A percentile compares a stretch with the other conserved stretches of the same genome.
Conservation (phyloP, 2,329 filamentous ascomycete species). For the Xylariaceae sp. region DNA sequence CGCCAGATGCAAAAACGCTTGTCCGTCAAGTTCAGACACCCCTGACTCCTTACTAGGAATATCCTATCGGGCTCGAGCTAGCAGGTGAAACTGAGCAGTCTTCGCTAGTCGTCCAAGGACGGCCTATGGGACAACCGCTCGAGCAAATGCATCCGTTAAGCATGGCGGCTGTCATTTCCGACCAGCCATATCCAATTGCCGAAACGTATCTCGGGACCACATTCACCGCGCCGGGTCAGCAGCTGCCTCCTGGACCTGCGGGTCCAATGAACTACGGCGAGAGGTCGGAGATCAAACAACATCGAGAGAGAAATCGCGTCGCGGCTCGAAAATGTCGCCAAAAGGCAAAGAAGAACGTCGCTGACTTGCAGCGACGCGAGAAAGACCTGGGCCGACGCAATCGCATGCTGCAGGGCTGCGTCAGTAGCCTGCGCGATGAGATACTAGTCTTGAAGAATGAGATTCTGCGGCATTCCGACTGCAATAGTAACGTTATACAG, state of each 20-base stretch:
- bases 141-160: not conserved
- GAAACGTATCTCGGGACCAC: not conserved
- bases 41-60: constrained; percentile 3
- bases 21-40: not conserved
- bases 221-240: not conserved
- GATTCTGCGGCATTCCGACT: constrained; percentile 25
- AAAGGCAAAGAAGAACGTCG: constrained; percentile 24
- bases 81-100: not conserved
- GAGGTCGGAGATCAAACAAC: constrained; percentile 9
- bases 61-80: not conserved
- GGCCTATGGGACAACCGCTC: not conserved
- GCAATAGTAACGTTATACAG: constrained; percentile 30
- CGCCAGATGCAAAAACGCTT: not conserved
- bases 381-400: constrained; percentile 23
- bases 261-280: not conserved
- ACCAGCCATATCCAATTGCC: not conserved
- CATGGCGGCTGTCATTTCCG: not conserved
- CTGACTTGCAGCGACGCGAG: constrained; percentile 22
- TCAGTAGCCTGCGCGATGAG: constrained; percentile 23
- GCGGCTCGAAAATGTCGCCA: constrained; percentile 29
- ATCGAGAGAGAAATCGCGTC: constrained; percentile 27
- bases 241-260: not conserved
- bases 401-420: constrained; percentile 18
- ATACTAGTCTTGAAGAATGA: constrained; percentile 26
- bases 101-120: not conserved